These are phyloP conservation scores for Catharanthus roseus DNA, from an alignment of 257 asterid species.

Conservation along the genomic window DNA sequence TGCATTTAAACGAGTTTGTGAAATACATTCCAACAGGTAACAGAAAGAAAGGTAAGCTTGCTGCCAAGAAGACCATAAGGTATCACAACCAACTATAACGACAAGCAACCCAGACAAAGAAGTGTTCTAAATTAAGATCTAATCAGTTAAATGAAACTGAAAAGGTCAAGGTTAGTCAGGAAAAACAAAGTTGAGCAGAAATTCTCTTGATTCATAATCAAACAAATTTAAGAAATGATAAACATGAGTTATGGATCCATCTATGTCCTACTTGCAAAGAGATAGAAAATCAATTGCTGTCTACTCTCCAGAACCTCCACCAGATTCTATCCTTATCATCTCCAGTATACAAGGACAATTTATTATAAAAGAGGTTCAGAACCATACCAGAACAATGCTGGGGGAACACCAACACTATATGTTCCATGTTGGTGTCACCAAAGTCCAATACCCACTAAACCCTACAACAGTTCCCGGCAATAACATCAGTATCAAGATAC, in stretches of 20 bases:
- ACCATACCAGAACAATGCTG: constrained; percentile 40
- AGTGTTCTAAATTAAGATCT: background rate
- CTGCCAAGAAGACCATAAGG: too few species aligned
- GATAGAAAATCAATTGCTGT: background rate
- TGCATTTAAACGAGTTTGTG: too few species aligned
- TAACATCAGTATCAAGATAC: constrained; percentile 28
- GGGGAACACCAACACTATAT: constrained; percentile 50
- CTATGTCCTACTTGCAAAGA: background rate
- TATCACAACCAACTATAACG: too few species aligned
- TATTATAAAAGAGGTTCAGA: constrained; percentile 22
- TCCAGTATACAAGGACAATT: constrained; percentile 19
- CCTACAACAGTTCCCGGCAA: constrained; percentile 35
- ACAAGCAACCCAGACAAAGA: too few species aligned
- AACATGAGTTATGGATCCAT: background rate
- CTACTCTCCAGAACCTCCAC: constrained; percentile 11
- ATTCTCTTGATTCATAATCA: background rate
- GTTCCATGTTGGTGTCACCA: constrained; percentile 46
- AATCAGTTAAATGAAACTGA: background rate
- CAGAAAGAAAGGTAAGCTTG: background rate
- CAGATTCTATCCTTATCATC: constrained; percentile 15
- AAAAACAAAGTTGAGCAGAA: background rate
- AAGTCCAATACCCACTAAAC: constrained; percentile 35
- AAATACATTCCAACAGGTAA: too few species aligned
- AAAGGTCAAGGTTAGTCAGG: background rate
- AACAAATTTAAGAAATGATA: background rate